Evolutionary conservation across 148 eudicot genomes (phyloP).

Genomic region (Selenicereus undatus): DNA sequence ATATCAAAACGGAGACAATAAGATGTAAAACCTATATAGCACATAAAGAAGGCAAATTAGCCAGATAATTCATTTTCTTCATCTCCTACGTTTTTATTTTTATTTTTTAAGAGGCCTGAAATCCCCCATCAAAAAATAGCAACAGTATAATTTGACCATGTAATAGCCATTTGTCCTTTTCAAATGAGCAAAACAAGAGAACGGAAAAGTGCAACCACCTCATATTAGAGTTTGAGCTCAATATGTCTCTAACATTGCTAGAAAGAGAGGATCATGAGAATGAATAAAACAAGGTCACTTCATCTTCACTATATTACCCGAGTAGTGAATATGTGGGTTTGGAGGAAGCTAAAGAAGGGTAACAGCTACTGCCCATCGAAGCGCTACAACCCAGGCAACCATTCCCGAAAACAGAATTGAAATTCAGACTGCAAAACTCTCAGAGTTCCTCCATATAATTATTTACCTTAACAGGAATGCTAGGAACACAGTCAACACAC

Average conservation of each 20-base stretch:
- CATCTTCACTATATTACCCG: too few species aligned
- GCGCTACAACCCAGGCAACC: neutral
- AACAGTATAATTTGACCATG: neutral
- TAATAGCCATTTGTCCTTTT: neutral
- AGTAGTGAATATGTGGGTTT: neutral
- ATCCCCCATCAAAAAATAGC: neutral
- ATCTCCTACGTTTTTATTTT: neutral
- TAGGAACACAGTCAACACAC: neutral
- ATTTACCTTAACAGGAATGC: neutral
- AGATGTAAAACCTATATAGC: neutral
- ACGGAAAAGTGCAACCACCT: neutral
- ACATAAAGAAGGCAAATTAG: neutral
- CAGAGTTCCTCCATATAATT: neutral
- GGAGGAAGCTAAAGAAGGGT: neutral
- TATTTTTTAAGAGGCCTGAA: neutral
- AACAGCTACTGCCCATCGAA: neutral
- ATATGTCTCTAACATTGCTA: neutral
- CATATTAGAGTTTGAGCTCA: neutral
- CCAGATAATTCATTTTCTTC: neutral
- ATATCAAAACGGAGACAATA: neutral
- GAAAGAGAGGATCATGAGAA: neutral
- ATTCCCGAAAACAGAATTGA: neutral
- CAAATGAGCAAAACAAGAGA: neutral
- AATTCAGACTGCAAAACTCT: neutral
- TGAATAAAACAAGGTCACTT: too few species aligned